Evolutionary conservation across 768 basidiomycete species (phyloP), one percentile per base, ranked within the genome.

Genomic region (Amanita pseudoporphyria): DNA sequence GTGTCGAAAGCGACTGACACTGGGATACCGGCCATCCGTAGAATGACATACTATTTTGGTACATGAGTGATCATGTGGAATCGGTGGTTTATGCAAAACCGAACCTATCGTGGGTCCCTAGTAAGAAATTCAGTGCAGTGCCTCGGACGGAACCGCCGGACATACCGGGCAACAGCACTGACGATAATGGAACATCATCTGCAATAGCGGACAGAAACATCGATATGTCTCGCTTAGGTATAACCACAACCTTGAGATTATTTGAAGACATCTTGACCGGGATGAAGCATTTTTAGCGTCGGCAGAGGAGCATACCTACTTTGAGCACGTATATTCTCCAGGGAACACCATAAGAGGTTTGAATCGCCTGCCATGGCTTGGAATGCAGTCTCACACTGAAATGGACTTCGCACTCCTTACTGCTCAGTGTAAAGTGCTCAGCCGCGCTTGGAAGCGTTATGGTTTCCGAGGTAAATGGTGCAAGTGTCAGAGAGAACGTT

Each of bases 11-110:
- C 31, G 77, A 76, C 62, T 96, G 92, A 59, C 93, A 97, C 61
- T 95, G 90, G 0, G 87, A 86, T 32, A 94, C 67, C 0, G 86
- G 87, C 81, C 84, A 88, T 12, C 87, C 86, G 56, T 90, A 84
- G 54, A 89, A 79, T 7, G 89, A 83, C 81, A 91, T 82, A 4
- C 84, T 86, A 60, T 19, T 36, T 13, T 5, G 52, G 18, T 38
- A 47, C 6, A 31, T 16, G 9, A 39, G 21, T 14, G 30, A 30
- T 35, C 31, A 14, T 32, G 16, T 18, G 6, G 24, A 16, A 28
- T 28, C 3, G 37, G 26, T 35, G 19, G 30, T n/a, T n/a, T n/a
- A 36, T 30, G 6, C 33, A 26, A 28, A 45, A 21, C 71, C 77
- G 51, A 64, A 81, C 82, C 82, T 80, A 59, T 87, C 81, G 57